A percentile compares a stretch with the other conserved stretches of the same genome.
Conservation (phyloP, 345 rosid species). For the Syzygium aqueum region DNA sequence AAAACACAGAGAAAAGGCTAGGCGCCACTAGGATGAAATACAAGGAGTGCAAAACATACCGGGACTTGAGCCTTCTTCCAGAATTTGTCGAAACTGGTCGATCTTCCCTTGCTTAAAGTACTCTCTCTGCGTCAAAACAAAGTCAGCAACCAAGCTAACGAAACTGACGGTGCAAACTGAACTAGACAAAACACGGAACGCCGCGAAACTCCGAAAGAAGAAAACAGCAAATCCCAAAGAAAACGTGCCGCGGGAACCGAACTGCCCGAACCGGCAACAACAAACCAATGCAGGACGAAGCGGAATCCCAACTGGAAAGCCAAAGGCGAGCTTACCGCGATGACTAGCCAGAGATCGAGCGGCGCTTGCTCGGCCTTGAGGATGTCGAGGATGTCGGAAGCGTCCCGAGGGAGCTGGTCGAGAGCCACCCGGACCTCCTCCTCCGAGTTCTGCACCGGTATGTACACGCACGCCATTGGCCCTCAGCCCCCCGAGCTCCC, state of each 20-base stretch:
- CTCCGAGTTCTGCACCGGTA: conserved; percentile 97
- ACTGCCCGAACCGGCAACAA: not conserved
- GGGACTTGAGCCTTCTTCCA: conserved; percentile 95
- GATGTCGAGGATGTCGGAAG: conserved; percentile 94
- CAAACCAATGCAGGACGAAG: not conserved
- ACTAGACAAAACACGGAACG: not conserved
- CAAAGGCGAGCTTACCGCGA: conserved; percentile 42
- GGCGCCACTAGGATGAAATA: not conserved
- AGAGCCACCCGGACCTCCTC: conserved; percentile 95
- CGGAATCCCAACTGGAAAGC: not conserved
- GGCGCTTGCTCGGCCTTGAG: conserved; percentile 99
- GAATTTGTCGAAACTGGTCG: conserved; percentile 86
- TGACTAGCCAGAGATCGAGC: conserved; percentile 95
- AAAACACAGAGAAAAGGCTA: not conserved
- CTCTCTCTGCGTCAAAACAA: conserved; percentile 56
- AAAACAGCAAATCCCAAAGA: not conserved
- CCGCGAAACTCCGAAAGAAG: not conserved
- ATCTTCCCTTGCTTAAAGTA: conserved; percentile 94
- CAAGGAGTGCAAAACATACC: conserved; percentile 25
- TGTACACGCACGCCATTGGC: conserved; percentile 75
- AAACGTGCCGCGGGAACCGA: not conserved
- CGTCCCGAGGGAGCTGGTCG: conserved; percentile 95
- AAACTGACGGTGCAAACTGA: not conserved
- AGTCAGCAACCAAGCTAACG: not conserved
- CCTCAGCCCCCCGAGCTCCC: not conserved